Conservation (phyloP, 108 stramenopile species). For the Cyclotella baltica region DNA sequence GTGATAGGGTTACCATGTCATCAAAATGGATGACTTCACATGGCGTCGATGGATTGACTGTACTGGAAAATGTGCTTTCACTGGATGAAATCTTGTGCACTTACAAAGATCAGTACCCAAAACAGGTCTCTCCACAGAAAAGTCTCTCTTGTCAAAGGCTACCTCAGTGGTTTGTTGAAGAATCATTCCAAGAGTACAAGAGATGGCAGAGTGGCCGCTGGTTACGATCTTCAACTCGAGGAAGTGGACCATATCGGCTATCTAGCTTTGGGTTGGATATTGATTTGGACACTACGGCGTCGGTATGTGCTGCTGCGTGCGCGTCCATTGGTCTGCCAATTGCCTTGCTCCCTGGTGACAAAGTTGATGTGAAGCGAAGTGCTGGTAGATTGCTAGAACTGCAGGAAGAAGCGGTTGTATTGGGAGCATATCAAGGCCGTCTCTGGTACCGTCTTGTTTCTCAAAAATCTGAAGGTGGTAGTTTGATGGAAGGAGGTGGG, state of each 20-base stretch:
- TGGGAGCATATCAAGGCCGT: conserved; percentile 83
- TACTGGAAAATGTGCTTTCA: conserved; percentile 67
- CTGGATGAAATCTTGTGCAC: conserved; percentile 71
- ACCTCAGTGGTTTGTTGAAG: conserved; percentile 77
- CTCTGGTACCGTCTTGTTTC: conserved; percentile 88
- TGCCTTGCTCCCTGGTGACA: conserved; percentile 88
- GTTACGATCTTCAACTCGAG: conserved; percentile 61
- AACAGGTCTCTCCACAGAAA: background rate
- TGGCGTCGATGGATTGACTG: conserved; percentile 70
- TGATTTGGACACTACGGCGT: conserved; percentile 81
- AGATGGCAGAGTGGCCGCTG: conserved; percentile 66
- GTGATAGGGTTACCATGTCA: conserved; percentile 91
- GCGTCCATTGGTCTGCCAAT: conserved; percentile 75
- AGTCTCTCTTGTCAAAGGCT: conserved; percentile 5
- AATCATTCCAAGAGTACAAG: conserved; percentile 72
- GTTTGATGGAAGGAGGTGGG: conserved; percentile 85
- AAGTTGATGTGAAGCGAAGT: conserved; percentile 79
- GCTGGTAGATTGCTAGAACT: conserved; percentile 88
- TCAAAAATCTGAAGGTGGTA: conserved; percentile 90
- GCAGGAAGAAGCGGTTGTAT: conserved; percentile 89
- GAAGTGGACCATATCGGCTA: conserved; percentile 68
- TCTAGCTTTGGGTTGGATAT: conserved; percentile 69
- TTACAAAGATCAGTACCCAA: conserved; percentile 38
- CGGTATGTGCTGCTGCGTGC: conserved; percentile 83
- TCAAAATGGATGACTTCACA: conserved; percentile 85